Evolutionary conservation across 495 filamentous ascomycete genomes (phyloP), one percentile per base, ranked within the genome.

Genomic region (Cryomyces minteri): DNA sequence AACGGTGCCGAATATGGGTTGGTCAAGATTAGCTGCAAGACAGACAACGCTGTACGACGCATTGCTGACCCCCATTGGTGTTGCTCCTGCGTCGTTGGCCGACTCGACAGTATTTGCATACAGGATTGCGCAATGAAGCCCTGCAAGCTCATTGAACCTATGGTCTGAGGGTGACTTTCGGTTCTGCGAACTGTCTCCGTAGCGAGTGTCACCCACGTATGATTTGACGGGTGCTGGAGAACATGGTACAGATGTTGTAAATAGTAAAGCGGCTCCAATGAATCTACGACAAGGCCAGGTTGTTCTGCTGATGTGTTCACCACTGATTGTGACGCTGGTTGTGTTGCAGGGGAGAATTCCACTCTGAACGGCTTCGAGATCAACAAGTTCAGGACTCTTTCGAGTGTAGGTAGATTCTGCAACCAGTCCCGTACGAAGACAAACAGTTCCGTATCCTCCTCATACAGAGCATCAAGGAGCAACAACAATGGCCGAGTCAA

Each of bases 361-460:
- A 25, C 18, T 25, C 18, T 25, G 18, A 25, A 25, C 18, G 18
- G 18, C 18, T 25, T 25, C 18, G 34, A 9, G 34, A 37, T 37
- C 40, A 41, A 2, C 8, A 61, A 39, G 9, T 47, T 39, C 42
- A 60, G 54, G 3, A 64, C 56, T 71, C 70, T 74, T 45, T 77
- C 71, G 51, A 84, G 63, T n/a, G 68, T 73, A 40, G 78, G 64
- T 12, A 92, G 64, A 40, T 73, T 82, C 53, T 82, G 79, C 6
- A 98, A 64, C 90, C 90, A 98, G 37, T 72, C 75, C 48, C 81
- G 76, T 18, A 83, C 75, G 44, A 79, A 79, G 57, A 82, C 76
- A 33, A 76, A 85, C 31, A 82, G 57, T 53, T 88, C 84, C 8
- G 74, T 77, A 28, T 73, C 72, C 51, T 80, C 80, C 43, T 88